phyloP scores from a whole-genome alignment of 75 land plant genomes.

The Pseudotsuga menziesii region DNA sequence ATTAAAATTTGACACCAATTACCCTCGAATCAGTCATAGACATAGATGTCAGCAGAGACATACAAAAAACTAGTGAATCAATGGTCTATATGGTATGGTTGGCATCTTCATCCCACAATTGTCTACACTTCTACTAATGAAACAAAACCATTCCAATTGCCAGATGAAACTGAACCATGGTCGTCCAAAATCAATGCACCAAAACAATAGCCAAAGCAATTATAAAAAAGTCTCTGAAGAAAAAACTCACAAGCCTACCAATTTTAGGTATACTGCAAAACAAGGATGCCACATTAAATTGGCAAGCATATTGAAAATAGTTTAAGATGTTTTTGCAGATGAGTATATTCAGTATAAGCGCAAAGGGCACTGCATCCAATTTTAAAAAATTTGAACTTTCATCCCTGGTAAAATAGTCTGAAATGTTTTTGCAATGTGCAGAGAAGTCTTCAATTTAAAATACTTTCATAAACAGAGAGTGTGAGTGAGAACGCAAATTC shows the following conservation, averaged over 20 bases:
- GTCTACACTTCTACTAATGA: background rate
- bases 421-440: no score
- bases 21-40: background rate
- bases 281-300: background rate
- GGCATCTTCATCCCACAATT: background rate
- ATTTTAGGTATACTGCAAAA: background rate
- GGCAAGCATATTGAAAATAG: background rate
- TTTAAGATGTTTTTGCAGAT: background rate
- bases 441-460: no score
- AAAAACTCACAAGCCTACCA: background rate
- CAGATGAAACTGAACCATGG: background rate
- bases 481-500: no score
- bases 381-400: no score
- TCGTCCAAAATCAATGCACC: no score
- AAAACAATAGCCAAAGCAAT: background rate
- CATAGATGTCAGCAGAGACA: background rate
- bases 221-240: background rate
- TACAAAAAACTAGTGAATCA: background rate
- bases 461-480: no score
- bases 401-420: no score
- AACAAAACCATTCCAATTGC: background rate
- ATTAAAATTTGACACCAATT: no score
- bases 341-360: background rate
- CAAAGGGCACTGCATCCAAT: background rate
- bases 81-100: background rate